These are phyloP conservation scores for Botrytis aclada DNA, from an alignment of 2,329 filamentous ascomycete species.

Conservation along the genomic window DNA sequence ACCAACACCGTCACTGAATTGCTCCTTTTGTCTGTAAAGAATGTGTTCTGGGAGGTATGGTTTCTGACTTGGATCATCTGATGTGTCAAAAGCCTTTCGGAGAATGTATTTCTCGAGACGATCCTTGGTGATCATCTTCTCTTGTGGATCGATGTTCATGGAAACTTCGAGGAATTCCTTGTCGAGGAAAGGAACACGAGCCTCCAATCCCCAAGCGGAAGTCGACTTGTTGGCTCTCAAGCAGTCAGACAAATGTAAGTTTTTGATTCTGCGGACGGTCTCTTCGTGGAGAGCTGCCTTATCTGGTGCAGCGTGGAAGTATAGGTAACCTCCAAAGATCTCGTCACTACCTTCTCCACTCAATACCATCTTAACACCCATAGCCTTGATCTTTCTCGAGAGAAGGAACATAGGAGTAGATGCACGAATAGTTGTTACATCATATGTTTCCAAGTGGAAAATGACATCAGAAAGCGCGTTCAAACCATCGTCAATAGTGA, in stretches of 20 bases:
- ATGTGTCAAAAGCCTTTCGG: conserved; percentile 94
- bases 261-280: conserved; percentile 90
- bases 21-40: conserved; percentile 98
- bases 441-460: conserved; percentile 95
- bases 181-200: conserved; percentile 95
- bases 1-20: conserved; percentile 97
- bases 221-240: conserved; percentile 99
- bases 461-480: conserved; percentile 97
- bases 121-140: conserved; percentile 83
- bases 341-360: conserved; percentile 96
- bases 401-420: conserved; percentile 98
- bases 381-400: conserved; percentile 97
- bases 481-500: conserved; percentile 95
- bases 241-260: conserved; percentile 94
- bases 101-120: conserved; percentile 95
- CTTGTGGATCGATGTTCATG: conserved; percentile 91
- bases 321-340: conserved; percentile 97
- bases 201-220: conserved; percentile 95
- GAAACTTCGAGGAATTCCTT: conserved; percentile 90
- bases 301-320: conserved; percentile 93
- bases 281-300: conserved; percentile 93
- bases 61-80: conserved; percentile 72
- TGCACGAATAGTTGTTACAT: conserved; percentile 96
- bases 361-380: conserved; percentile 99
- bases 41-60: conserved; percentile 96